Percentiles rank a stretch among this genome's conserved stretches.
Evolutionary conservation across 1,139 yeast species (phyloP).

Genomic region (Kodamaea anthophila): DNA sequence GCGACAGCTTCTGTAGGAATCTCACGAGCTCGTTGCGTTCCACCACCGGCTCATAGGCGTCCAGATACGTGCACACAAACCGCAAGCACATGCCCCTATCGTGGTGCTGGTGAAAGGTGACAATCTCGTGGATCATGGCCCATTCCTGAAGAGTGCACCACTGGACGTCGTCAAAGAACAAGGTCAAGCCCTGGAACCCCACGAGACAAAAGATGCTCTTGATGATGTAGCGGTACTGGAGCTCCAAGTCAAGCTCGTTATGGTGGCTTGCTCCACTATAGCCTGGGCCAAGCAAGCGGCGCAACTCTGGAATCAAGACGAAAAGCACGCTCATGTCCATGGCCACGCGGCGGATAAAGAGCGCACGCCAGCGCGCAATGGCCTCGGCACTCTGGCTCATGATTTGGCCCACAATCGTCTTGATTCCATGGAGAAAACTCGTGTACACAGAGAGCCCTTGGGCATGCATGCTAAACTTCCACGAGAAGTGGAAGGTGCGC

Average conservation of each 20-base stretch:
- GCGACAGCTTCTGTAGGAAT: constrained; percentile 1
- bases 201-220: constrained; percentile 39
- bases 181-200: constrained; percentile 39
- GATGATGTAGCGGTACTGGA: constrained; percentile 39
- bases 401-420: constrained; percentile 37
- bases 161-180: constrained; percentile 46
- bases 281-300: constrained; percentile 38
- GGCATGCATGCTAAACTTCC: constrained; percentile 34
- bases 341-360: constrained; percentile 34
- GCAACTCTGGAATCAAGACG: constrained; percentile 41
- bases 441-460: constrained; percentile 25
- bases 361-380: constrained; percentile 39
- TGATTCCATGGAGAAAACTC: constrained; percentile 30
- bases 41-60: constrained; percentile 4
- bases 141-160: constrained; percentile 34
- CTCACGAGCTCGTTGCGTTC: constrained; percentile 1
- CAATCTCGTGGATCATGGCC: constrained; percentile 24
- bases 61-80: constrained; percentile 13
- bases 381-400: constrained; percentile 32
- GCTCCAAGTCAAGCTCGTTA: constrained; percentile 23
- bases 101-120: constrained; percentile 18
- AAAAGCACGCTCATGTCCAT: constrained; percentile 40
- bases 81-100: constrained; percentile 17
- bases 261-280: constrained; percentile 23
- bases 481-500: constrained; percentile 34